Percentiles rank a stretch among this genome's conserved stretches.
phyloP scores from a whole-genome alignment of 148 eudicot species.

The Spergularia marina region DNA sequence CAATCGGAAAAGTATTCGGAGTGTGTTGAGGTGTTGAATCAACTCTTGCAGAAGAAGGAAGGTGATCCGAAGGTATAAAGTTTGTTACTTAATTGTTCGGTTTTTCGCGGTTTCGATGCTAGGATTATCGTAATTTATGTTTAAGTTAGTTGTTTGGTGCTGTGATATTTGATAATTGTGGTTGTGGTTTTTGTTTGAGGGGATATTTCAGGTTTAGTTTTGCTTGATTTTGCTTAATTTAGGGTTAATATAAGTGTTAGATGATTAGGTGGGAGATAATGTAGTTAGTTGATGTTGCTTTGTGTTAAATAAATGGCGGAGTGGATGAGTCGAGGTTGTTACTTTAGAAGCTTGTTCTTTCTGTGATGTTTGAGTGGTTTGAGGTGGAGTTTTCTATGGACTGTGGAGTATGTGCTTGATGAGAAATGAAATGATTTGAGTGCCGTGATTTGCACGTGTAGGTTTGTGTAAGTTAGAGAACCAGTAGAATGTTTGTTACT shows the following conservation, averaged over 20 bases:
- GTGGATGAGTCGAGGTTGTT: background rate
- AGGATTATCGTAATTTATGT: no score
- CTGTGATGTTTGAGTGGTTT: background rate
- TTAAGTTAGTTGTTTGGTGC: background rate
- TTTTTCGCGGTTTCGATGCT: background rate
- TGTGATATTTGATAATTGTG: background rate
- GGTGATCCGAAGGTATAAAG: conserved; percentile 65
- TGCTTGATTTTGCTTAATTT: background rate
- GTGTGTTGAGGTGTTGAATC: conserved; percentile 62
- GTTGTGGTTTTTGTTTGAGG: conserved; percentile 8
- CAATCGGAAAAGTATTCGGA: conserved; percentile 68
- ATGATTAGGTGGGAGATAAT: conserved; percentile 4
- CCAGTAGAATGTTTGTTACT: background rate
- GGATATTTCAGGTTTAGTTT: background rate
- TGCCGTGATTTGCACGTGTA: background rate
- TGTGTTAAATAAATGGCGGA: background rate
- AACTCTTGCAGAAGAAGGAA: conserved; percentile 55
- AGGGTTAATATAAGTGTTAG: background rate
- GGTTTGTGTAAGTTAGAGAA: background rate
- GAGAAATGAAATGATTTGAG: background rate
- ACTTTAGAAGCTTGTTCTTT: background rate
- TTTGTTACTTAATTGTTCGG: background rate
- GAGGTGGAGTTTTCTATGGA: background rate
- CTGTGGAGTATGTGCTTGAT: background rate
- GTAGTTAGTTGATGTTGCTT: background rate